Evolutionary conservation across 2,329 filamentous ascomycete species (phyloP), one percentile per base, ranked within the genome.

Genomic region (Calycina marina): DNA sequence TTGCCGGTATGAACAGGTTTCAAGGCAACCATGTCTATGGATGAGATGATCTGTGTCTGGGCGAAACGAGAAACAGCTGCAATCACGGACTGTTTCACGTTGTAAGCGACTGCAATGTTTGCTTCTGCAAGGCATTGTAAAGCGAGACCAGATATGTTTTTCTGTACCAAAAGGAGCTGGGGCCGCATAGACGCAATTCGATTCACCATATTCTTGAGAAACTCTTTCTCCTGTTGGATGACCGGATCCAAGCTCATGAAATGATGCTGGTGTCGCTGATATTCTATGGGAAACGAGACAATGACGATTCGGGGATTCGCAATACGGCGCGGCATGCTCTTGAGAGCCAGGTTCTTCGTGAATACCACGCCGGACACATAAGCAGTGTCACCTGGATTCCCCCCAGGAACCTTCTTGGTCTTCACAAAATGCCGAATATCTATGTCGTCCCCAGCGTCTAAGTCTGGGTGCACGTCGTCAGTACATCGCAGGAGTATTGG

Each of bases 211-310:
- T 93, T 90, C 44, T 79, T 72, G 15, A 98, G 62, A 44, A 90
- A 98, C 50, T 98, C 90, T 43, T 82, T 79, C 57, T 98, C 92
- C 54, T 98, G 90, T 34, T 88, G 81, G 46, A 98, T 93, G 35
- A 98, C 85, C 24, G 88, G 88, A 47, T 96, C 85, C 30, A 98
- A 61, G 47, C 90, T 98, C 86, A 98, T 94, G 53, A 98, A 96
- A 53, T 96, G 86, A 41, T 83, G 64, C 50, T 88, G 77, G 45
- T 94, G 85, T 24, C 90, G 74, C 37, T 92, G 83, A 54, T 98
- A 98, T 52, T 98, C 90, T 36, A 98, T 83, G 0, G 90, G 77
- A 50, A 98, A 98, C 0, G 85, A 88, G 36, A 98, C 77, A 41
- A 98, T 83, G 30, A 93, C 68, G 39, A 98, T 90, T 18, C 84